Base-by-base conservation (phyloP, 805 yeast genomes). In the Lipomyces orientalis region DNA sequence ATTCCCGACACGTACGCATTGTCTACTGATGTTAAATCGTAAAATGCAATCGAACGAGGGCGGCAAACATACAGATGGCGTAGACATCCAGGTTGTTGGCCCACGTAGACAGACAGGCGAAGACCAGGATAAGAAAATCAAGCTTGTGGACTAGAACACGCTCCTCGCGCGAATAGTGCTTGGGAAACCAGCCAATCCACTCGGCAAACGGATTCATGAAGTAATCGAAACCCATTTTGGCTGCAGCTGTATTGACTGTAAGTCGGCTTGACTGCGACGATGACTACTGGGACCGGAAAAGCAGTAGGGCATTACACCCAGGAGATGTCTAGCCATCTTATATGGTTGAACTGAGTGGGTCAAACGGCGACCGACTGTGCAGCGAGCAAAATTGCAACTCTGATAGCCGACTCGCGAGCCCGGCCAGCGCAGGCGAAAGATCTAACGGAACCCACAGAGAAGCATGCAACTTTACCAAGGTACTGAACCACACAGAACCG, bases 1-100 rank as follows among this genome's bases (percentile, higher is more conserved):
- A 89, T 81, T 25, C 90, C 89, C 19, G 87, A 83, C 56, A 86
- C 87, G 73, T 87, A 89, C 0, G 91, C 91, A 73, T 88, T 86
- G 67, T 84, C 58, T 55, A 1, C 8, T 35, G 29, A 16, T 7
- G 58, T n/a, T 29, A n/a, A 16, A 29, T 22, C n/a, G n/a, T n/a
- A n/a, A n/a, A n/a, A n/a, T n/a, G n/a, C n/a, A n/a, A n/a, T n/a
- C n/a, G n/a, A n/a, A n/a, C n/a, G n/a, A n/a, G n/a, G n/a, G n/a
- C n/a, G n/a, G n/a, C n/a, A 85, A 10, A 35, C 34, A 6, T 2
- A 91, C 92, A 64, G 62, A 62, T 64, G 2, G 66, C 66, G n/a
- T 37, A 34, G 25, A 60, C 67, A 29, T 65, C 69, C 31, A 64
- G 55, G 25, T 34, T 65, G 46, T 58, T 58, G 46, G 62, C 62